A percentile compares a stretch with the other conserved stretches of the same genome.
phyloP scores from a whole-genome alignment of 2,329 filamentous ascomycete genomes.

The Coniochaeta sp. region DNA sequence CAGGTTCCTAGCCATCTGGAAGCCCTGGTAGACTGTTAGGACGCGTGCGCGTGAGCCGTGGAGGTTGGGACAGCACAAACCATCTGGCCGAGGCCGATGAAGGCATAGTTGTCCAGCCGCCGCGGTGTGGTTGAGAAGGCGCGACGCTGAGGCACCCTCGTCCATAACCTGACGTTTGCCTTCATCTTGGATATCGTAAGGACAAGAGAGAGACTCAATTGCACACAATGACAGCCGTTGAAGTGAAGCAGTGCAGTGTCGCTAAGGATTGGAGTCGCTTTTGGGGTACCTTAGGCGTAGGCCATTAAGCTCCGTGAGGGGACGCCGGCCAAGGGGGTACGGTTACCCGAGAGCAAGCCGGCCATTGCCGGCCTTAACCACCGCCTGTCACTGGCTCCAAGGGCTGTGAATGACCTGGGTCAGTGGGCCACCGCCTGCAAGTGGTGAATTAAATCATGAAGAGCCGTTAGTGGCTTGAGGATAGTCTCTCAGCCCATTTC shows the following conservation, averaged over 20 bases:
- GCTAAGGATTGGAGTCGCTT: slow-evolving; percentile 3
- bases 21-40: slow-evolving; percentile 34
- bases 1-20: slow-evolving; percentile 57
- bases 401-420: slow-evolving; percentile 1
- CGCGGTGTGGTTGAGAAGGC: slow-evolving; percentile 42
- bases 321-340: slow-evolving; percentile 7
- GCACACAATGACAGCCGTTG: not conserved
- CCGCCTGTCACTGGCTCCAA: slow-evolving; percentile 1
- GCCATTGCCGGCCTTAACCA: slow-evolving; percentile 26
- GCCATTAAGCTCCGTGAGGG: not conserved
- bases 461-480: not conserved
- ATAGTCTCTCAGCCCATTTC: not conserved
- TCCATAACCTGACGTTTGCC: not conserved
- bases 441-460: slow-evolving; percentile 3
- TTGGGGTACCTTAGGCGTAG: too few species aligned
- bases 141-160: slow-evolving; percentile 29
- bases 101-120: slow-evolving; percentile 47
- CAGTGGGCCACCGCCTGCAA: slow-evolving; percentile 7
- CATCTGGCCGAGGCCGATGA: slow-evolving; percentile 56
- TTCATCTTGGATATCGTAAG: slow-evolving; percentile 12
- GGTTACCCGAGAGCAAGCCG: slow-evolving; percentile 24
- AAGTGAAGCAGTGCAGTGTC: not conserved
- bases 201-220: not conserved
- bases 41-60: not conserved
- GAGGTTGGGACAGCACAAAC: slow-evolving; percentile 27